phyloP scores from a whole-genome alignment of 2,329 filamentous ascomycete species.

The Trichoderma sp. region DNA sequence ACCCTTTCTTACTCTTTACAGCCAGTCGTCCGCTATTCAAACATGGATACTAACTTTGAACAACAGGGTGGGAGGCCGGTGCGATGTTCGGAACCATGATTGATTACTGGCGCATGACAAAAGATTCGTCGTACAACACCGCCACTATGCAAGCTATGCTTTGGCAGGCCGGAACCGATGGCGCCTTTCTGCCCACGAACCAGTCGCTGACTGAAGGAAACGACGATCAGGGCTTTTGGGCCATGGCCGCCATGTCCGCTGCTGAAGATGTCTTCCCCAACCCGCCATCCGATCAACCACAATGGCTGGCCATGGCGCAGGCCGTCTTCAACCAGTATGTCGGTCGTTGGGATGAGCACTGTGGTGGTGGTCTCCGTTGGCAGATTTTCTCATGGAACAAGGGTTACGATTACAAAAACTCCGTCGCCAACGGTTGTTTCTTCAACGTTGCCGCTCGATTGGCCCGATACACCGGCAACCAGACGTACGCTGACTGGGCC shows the following conservation, averaged over 20 bases:
- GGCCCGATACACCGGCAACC: constrained; percentile 73
- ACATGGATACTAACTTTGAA: constrained; percentile 20
- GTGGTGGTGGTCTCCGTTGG: constrained; percentile 77
- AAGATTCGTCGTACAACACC: constrained; percentile 62
- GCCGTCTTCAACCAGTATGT: constrained; percentile 79
- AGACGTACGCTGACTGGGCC: constrained; percentile 76
- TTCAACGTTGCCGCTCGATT: constrained; percentile 69
- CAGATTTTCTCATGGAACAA: constrained; percentile 78
- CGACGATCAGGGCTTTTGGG: constrained; percentile 83
- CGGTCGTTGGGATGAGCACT: constrained; percentile 65
- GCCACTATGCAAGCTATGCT: constrained; percentile 57
- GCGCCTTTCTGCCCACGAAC: constrained; percentile 65
- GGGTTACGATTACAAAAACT: constrained; percentile 68
- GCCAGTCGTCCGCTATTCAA: constrained; percentile 27
- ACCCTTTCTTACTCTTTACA: constrained; percentile 23
- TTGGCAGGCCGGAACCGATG: constrained; percentile 58
- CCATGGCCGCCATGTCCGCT: constrained; percentile 74
- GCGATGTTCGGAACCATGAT: constrained; percentile 69
- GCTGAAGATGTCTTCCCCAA: constrained; percentile 74
- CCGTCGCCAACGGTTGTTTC: constrained; percentile 67
- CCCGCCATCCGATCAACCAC: constrained; percentile 58
- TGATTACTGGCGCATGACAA: constrained; percentile 71
- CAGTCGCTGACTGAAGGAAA: constrained; percentile 62
- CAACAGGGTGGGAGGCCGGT: constrained; percentile 65
- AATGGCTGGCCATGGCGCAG: constrained; percentile 74